Percentiles rank a stretch among this genome's conserved stretches.
Conservation (phyloP, 2,329 filamentous ascomycete species). For the Penicillium sp. region DNA sequence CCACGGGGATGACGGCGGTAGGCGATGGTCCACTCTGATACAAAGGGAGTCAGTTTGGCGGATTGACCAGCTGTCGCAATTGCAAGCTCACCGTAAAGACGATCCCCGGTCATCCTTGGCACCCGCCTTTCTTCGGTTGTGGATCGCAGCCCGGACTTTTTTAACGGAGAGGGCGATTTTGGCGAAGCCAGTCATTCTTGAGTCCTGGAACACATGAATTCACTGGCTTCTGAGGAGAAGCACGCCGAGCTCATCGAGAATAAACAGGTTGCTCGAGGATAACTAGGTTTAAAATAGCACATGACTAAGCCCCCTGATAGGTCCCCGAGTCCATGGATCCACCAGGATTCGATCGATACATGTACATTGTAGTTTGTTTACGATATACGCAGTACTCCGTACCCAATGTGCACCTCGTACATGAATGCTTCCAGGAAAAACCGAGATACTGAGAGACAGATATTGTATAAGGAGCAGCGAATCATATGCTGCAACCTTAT, state of each 20-base stretch:
- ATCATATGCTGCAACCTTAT: no score
- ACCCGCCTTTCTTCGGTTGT: conserved; percentile 28
- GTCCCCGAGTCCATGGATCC: background rate
- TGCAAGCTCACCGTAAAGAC: background rate
- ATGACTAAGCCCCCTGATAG: conserved; percentile 1
- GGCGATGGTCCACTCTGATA: conserved; percentile 25
- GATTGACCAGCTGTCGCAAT: background rate
- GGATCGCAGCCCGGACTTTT: conserved; percentile 34
- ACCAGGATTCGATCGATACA: background rate
- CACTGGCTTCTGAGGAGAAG: conserved; percentile 23
- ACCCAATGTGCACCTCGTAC: no score
- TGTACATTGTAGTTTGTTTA: background rate
- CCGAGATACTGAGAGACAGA: no score
- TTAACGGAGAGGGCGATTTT: conserved; percentile 34
- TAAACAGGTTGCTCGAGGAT: conserved; percentile 2
- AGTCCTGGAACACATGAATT: conserved; percentile 26
- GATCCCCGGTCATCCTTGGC: conserved; percentile 26
- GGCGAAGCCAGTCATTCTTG: conserved; percentile 38
- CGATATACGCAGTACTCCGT: no score
- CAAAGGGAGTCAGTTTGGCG: background rate
- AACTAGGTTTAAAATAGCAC: background rate
- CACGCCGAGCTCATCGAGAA: conserved; percentile 1
- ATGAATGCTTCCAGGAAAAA: no score
- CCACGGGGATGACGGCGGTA: conserved; percentile 37
- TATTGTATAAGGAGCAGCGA: no score